Evolutionary conservation across 768 basidiomycete species (phyloP).

Genomic region (Lactifluus volemus): DNA sequence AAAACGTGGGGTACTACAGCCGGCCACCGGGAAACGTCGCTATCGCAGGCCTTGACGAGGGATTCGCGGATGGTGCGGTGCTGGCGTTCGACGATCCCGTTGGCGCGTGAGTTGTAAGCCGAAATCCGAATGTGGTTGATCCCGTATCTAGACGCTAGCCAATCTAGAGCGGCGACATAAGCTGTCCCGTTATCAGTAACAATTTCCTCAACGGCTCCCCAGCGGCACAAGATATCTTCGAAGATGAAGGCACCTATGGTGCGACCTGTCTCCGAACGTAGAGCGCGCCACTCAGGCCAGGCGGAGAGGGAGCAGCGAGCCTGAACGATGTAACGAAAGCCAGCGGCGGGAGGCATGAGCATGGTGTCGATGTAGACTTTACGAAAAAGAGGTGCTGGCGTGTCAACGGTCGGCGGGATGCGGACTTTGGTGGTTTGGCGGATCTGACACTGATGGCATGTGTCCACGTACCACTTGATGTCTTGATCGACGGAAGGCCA

Average conservation of each 20-base stretch:
- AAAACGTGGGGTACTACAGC: too few species aligned
- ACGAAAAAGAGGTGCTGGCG: too few species aligned
- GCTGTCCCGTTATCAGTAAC: too few species aligned
- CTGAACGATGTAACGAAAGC: neutral
- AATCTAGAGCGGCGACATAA: neutral
- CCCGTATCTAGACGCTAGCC: neutral
- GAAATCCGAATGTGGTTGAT: conserved; percentile 27
- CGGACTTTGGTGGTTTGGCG: neutral
- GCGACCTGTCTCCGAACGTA: neutral
- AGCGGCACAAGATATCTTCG: too few species aligned
- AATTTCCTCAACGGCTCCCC: too few species aligned
- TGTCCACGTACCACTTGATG: too few species aligned
- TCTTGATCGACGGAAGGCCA: too few species aligned
- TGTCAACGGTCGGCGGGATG: neutral
- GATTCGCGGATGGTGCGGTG: conserved; percentile 24
- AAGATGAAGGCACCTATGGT: too few species aligned
- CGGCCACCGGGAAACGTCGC: neutral
- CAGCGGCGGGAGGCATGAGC: too few species aligned
- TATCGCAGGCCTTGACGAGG: conserved; percentile 24
- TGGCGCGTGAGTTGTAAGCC: neutral
- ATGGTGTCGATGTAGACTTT: too few species aligned
- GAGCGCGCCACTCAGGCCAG: neutral
- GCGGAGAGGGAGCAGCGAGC: neutral
- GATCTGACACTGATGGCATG: neutral
- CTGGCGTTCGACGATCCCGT: too few species aligned